Evolutionary conservation across 148 eudicot genomes (phyloP), one percentile per base, ranked within the genome.

Genomic region (Chenopodium formosanum): DNA sequence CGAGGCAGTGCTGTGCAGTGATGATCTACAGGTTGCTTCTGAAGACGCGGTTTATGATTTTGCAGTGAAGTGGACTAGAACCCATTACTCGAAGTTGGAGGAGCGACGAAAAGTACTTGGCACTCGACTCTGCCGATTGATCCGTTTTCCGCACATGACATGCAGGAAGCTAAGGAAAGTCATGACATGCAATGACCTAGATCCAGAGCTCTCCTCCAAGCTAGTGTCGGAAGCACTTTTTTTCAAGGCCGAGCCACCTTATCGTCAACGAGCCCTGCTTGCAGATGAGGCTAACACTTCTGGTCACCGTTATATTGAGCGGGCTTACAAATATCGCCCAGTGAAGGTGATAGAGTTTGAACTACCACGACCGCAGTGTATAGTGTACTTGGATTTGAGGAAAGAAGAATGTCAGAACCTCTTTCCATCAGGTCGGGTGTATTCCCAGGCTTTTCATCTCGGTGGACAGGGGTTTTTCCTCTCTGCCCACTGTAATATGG

Each of bases 11-110:
- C 65, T 94, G 27, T 88, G 91, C 2, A 90, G 93, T 80, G 89
- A 91, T 82, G 92, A 89, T 79, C 93, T 94, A 44, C 90, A 89
- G 84, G 87, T 94, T 56, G 94, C 91, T 58, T 90, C 94, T 64
- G 98, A 94, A 82, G 98, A 94, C 70, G 88, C 84, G 9, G 92
- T 91, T 7, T 94, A 91, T 25, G 97, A 94, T 83, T 87, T 92
- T 25, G 83, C 84, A 0, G 77, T 92, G 77, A 92, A 89, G 82
- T 94, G 97, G 98, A 82, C 92, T 25, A 78, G 91, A 68, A 37
- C 76, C 62, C 98, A 90, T 47, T 94, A 91, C 84, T 85, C 89
- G 11, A 82, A 86, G 25, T 44, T 85, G 48, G 94, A 92, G 79
- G 90, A 88, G 50, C 83, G 93, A 11, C 87, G 90, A n/a, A 82